Conservation (phyloP, 1,284 basidiomycete genomes). For the Puccinia novopanici region DNA sequence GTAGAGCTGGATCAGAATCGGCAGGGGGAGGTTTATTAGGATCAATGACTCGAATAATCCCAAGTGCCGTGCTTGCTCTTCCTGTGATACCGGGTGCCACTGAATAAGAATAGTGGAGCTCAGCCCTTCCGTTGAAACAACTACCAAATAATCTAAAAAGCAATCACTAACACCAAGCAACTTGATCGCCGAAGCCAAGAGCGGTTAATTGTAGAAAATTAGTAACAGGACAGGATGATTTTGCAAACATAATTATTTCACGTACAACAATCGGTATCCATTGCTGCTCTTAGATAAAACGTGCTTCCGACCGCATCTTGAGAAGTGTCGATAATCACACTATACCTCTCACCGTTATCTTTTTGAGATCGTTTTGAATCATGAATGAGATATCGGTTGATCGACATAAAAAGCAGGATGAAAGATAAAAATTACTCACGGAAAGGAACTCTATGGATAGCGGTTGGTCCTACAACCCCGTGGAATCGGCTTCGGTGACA, state of each 20-base stretch:
- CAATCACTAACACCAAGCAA: not conserved
- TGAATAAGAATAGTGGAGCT: slow-evolving; percentile 3
- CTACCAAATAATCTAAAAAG: not conserved
- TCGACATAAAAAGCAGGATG: not conserved
- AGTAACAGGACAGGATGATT: not conserved
- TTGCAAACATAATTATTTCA: not conserved
- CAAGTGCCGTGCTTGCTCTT: slow-evolving; percentile 23
- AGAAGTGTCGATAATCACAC: slow-evolving; percentile 27
- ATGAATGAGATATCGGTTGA: not conserved
- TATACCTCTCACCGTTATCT: slow-evolving; percentile 47
- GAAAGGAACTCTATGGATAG: slow-evolving; percentile 54
- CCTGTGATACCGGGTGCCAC: slow-evolving; percentile 41
- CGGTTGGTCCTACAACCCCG: slow-evolving; percentile 12
- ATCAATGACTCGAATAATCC: slow-evolving; percentile 27
- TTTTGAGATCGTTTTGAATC: not conserved
- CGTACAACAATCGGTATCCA: slow-evolving; percentile 49
- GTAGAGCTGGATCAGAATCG: not conserved
- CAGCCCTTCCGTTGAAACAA: not conserved
- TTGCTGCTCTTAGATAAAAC: slow-evolving; percentile 40
- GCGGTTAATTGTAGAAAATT: not conserved
- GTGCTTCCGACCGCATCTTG: slow-evolving; percentile 29
- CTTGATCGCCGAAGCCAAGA: not conserved
- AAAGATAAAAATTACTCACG: not conserved
- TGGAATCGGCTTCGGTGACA: slow-evolving; percentile 49
- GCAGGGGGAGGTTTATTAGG: not conserved